Evolutionary conservation across 2,329 filamentous ascomycete genomes (phyloP).

Genomic region (Juglanconis juglandina): DNA sequence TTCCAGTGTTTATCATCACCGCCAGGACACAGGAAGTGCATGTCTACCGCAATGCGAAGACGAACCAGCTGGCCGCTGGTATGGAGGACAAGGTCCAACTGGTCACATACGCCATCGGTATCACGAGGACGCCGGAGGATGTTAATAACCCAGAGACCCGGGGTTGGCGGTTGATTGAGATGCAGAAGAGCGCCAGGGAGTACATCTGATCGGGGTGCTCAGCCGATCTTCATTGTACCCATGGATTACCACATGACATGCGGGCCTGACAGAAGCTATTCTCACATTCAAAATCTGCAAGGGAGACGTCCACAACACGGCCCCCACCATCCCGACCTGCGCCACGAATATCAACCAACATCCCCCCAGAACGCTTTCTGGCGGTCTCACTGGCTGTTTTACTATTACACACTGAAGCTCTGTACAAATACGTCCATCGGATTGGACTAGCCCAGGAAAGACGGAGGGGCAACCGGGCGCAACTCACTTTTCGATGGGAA

Average conservation of each 20-base stretch:
- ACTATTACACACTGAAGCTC: not conserved
- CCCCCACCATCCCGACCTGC: not conserved
- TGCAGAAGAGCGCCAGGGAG: slow-evolving; percentile 96
- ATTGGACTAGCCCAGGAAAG: not conserved
- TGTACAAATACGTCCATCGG: slow-evolving; percentile 11
- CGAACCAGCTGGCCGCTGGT: slow-evolving; percentile 81
- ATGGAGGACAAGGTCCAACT: slow-evolving; percentile 99
- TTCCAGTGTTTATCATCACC: slow-evolving; percentile 95
- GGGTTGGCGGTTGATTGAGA: slow-evolving; percentile 95
- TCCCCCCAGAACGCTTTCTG: not conserved
- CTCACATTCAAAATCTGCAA: not conserved
- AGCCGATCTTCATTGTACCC: not conserved
- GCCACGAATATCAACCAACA: not conserved
- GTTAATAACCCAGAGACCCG: slow-evolving; percentile 95
- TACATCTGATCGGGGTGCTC: slow-evolving; percentile 49
- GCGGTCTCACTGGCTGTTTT: not conserved
- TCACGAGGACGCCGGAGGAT: slow-evolving; percentile 90
- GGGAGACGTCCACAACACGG: not conserved
- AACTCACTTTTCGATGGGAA: not conserved
- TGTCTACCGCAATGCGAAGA: slow-evolving; percentile 91
- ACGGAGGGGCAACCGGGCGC: not conserved
- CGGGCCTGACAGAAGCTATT: not conserved
- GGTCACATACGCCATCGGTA: slow-evolving; percentile 95
- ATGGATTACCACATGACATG: no score
- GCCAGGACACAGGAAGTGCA: slow-evolving; percentile 97